Conservation (phyloP, 1,139 yeast species). For the Tardiomyces digboiensis region DNA sequence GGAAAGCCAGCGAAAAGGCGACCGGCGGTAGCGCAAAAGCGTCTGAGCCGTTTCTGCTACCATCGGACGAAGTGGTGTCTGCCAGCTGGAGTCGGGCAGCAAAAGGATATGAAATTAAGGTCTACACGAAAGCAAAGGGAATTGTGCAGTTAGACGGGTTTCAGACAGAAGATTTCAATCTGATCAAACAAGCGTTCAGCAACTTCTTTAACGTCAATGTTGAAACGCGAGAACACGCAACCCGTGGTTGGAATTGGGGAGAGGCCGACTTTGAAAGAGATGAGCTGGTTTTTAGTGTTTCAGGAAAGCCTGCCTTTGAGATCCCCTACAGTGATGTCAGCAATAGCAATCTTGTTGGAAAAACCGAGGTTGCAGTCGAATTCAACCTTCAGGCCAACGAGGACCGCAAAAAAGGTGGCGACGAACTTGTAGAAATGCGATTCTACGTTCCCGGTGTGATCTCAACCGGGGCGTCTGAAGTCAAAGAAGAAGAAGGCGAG, state of each 20-base stretch:
- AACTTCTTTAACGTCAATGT: conserved; percentile 62
- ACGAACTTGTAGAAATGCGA: conserved; percentile 90
- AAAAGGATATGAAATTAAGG: conserved; percentile 80
- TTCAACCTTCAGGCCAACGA: conserved; percentile 51
- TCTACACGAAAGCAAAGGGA: conserved; percentile 83
- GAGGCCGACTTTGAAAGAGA: conserved; percentile 85
- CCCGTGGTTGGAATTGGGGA: conserved; percentile 99
- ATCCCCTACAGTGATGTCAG: conserved; percentile 72
- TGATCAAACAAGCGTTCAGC: conserved; percentile 76
- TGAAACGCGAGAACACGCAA: conserved; percentile 81
- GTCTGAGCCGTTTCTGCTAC: conserved; percentile 67
- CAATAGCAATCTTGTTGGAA: conserved; percentile 88
- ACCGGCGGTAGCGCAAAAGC: conserved; percentile 42
- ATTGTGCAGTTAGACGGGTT: conserved; percentile 89
- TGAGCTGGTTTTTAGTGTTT: conserved; percentile 78
- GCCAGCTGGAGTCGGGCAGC: conserved; percentile 92
- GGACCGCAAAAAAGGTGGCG: conserved; percentile 63
- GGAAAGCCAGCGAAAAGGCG: conserved; percentile 61
- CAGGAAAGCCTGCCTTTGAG: conserved; percentile 87
- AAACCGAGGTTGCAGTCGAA: conserved; percentile 89
- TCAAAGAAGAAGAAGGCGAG: conserved; percentile 22
- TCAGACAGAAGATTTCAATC: conserved; percentile 68
- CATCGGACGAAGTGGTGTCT: conserved; percentile 72
- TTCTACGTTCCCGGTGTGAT: conserved; percentile 84
- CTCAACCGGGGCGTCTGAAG: conserved; percentile 27